A percentile compares a stretch with the other conserved stretches of the same genome.
These are phyloP conservation scores for Pachyrhizus erosus DNA, from an alignment of 306 rosid genomes.

Conservation along the genomic window DNA sequence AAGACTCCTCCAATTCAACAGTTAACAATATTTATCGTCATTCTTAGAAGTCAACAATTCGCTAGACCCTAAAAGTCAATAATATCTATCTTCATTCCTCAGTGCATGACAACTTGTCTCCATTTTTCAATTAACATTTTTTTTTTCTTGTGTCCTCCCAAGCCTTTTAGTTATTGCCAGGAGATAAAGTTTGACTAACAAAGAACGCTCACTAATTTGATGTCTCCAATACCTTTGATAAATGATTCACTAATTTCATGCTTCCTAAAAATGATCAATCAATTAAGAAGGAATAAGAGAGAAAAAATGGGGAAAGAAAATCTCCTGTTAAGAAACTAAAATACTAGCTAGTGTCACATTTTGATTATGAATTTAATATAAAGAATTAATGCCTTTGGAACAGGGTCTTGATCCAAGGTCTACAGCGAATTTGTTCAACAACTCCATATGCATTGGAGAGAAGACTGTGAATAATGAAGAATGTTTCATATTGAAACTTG, in stretches of 20 bases:
- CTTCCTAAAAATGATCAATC: background rate
- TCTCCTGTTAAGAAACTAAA: background rate
- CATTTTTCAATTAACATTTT: background rate
- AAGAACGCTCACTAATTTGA: background rate
- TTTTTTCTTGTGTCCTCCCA: slow-evolving; percentile 1
- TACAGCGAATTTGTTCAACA: slow-evolving; percentile 72
- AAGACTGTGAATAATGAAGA: slow-evolving; percentile 72
- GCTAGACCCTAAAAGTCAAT: slow-evolving; percentile 33
- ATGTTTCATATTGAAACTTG: slow-evolving; percentile 80
- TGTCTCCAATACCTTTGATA: background rate
- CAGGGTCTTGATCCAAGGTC: slow-evolving; percentile 97
- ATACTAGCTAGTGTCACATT: background rate
- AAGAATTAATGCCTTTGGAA: background rate
- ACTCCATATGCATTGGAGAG: slow-evolving; percentile 82
- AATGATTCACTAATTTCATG: background rate
- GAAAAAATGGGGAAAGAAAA: background rate
- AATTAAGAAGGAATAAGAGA: background rate
- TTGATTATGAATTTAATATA: background rate
- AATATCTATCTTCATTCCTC: background rate
- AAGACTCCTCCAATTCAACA: background rate
- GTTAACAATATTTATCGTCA: background rate
- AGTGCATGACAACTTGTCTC: slow-evolving; percentile 29
- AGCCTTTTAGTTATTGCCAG: background rate
- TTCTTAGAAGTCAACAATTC: background rate
- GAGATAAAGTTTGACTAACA: background rate